Conservation (phyloP, 1,139 yeast species). For the Geotrichum siamense region DNA sequence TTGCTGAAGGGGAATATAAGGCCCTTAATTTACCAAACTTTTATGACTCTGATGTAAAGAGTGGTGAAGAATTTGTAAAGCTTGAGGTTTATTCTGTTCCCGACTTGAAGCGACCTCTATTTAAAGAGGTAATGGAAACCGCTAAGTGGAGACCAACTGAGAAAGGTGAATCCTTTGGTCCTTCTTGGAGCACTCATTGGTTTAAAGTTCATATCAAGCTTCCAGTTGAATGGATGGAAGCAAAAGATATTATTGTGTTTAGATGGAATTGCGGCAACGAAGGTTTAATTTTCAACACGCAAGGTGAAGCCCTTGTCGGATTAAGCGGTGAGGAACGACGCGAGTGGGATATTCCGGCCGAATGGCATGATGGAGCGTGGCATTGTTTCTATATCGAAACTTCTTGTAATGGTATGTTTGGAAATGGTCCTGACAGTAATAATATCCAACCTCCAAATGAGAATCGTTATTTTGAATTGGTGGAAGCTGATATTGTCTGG, state of each 20-base stretch:
- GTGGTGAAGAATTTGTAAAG: constrained; percentile 38
- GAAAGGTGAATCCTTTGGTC: constrained; percentile 79
- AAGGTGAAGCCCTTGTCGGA: constrained; percentile 72
- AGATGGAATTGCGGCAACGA: constrained; percentile 88
- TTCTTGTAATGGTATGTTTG: constrained; percentile 94
- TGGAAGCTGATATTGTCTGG: constrained; percentile 67
- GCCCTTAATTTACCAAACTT: constrained; percentile 74
- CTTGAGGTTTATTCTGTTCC: constrained; percentile 62
- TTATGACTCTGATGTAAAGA: constrained; percentile 54
- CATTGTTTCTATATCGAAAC: constrained; percentile 71
- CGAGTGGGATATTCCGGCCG: constrained; percentile 60
- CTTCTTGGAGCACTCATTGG: constrained; percentile 97
- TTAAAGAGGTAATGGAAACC: constrained; percentile 55
- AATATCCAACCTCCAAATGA: constrained; percentile 59
- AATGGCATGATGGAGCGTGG: constrained; percentile 42
- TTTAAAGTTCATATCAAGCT: constrained; percentile 58
- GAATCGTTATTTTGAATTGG: constrained; percentile 60
- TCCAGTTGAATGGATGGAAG: constrained; percentile 43
- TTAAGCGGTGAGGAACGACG: constrained; percentile 83
- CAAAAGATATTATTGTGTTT: constrained; percentile 45
- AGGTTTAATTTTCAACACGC: constrained; percentile 63
- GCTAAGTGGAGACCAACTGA: constrained; percentile 53
- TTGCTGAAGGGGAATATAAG: constrained; percentile 60
- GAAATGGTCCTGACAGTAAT: constrained; percentile 56
- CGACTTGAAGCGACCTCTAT: constrained; percentile 63